Base-by-base conservation (phyloP, 2,329 filamentous ascomycete species). In the Penicillium occitanis region DNA sequence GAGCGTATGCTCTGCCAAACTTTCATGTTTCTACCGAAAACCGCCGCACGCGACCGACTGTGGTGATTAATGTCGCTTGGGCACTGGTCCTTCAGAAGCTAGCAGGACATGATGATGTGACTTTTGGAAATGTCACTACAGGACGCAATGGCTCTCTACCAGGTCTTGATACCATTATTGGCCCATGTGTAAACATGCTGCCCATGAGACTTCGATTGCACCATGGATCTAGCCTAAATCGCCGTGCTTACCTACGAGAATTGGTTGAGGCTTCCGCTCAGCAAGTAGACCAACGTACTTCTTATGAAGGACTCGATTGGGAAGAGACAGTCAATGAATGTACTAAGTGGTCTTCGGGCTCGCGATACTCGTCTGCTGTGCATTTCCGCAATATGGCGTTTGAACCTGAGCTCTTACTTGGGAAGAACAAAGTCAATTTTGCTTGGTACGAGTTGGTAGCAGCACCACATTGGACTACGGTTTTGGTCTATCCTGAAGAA, bases 41-140 rank as follows among this genome's bases (percentile, higher is more conserved):
- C 46, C 19, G 46, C 17, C 46, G 22, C 35, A 57, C 61, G 10
- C 37, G 50, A n/a, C 61, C 61, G 3, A 25, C 50, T 3, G 37
- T 55, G 22, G 51, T 57, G 42, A 42, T 59, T 19, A 64, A 64
- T n/a, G 87, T 87, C 0, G 86, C 86, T 0, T 90, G 87, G 87
- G 85, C 87, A 0, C 73, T 89, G 2, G 82, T 84, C 14, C 83
- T 90, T 1, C 83, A 87, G 1, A 82, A 82, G 2, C 82, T 83
- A 17, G 79, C 85, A 0, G 69, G 71, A 0, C 74, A 76, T 2
- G 74, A 75, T 2, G 87, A 90, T 70, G 83, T 90, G 30, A 81
- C 85, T 10, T 90, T 90, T 69, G 87, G 87, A 55, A 84, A 87
- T 69, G 86, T 90, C 1, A 86, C 87, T 4, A 87, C 84, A 37